Base-by-base conservation (phyloP, 345 rosid species). In the Lepidium sativum region DNA sequence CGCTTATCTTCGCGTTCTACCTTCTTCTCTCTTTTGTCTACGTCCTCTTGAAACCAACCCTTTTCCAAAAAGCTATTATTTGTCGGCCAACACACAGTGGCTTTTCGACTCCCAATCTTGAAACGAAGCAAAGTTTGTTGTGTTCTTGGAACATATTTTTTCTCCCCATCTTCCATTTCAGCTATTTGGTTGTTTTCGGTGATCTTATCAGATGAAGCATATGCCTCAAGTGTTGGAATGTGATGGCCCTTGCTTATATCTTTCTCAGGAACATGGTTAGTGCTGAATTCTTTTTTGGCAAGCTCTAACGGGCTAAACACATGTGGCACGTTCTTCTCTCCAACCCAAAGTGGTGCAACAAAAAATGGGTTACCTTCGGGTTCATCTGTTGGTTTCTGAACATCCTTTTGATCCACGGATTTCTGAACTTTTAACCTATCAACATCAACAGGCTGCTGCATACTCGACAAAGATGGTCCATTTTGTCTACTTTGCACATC, bases 321-420 rank as follows among this genome's bases (percentile, higher is more conserved):
- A 6, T 50, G 80, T 45, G 91, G 56, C 54, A 82, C 80, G 31
- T 78, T 84, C 74, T 80, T 89, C 75, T 83, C 92, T 75, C 79
- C 86, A 55, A 73, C 71, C 57, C 71, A 81, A 68, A 92, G 48
- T 68, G 96, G 96, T 56, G 85, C 73, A 61, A 80, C 79, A 37
- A 94, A 86, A 77, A 86, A 90, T 16, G 92, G 95, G 69, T 87
- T 90, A 70, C 69, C 67, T 57, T 75, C 72, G 2, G 55, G 75
- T n/a, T 51, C 78, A 38, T 71, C 77, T 67, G 65, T 67, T 32
- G 73, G 75, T 42, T 70, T 77, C 54, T 33, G 60, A 70, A 67
- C 63, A 66, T 75, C 80, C 58, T 65, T 74, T 65, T 37, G 76
- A 69, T 65, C 69, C 67, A 25, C 14, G 4, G 70, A 77, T 37